phyloP scores from a whole-genome alignment of 164 flowering plant species.

The Santalum album region DNA sequence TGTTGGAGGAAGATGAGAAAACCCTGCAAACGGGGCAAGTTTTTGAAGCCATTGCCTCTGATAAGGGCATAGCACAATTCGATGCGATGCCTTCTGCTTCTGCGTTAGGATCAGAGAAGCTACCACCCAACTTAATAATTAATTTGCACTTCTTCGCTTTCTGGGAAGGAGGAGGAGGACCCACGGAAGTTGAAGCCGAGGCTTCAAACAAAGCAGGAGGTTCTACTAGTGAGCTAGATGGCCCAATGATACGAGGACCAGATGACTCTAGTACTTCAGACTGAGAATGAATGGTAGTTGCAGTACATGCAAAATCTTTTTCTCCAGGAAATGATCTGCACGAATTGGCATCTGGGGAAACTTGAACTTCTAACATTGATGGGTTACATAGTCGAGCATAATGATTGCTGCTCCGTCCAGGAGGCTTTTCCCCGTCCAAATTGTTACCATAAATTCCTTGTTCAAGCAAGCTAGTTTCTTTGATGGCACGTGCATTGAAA shows the following conservation, averaged over 20 bases:
- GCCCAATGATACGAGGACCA: constrained; percentile 12
- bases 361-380: neutral
- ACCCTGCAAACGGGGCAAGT: constrained; percentile 89
- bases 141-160: constrained; percentile 52
- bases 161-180: constrained; percentile 9
- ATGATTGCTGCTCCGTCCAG: constrained; percentile 9
- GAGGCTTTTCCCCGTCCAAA: constrained; percentile 13
- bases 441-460: constrained; percentile 5
- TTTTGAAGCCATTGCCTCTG: constrained; percentile 77
- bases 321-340: constrained; percentile 22
- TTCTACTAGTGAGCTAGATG: constrained; percentile 16
- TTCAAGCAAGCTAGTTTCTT: constrained; percentile 12
- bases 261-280: constrained; percentile 19
- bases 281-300: constrained; percentile 17
- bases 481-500: constrained; percentile 9
- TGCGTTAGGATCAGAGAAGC: constrained; percentile 22
- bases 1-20: constrained; percentile 81
- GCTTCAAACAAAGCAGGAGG: constrained; percentile 17
- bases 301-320: constrained; percentile 23
- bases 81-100: constrained; percentile 36
- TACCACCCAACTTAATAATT: constrained; percentile 34
- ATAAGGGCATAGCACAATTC: constrained; percentile 15
- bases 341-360: constrained; percentile 12
- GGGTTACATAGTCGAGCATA: too few species aligned
- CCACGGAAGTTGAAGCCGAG: constrained; percentile 15